A percentile compares a stretch with the other conserved stretches of the same genome.
Conservation (phyloP, 139 green algal genomes). For the Coccomyxa sp. region DNA sequence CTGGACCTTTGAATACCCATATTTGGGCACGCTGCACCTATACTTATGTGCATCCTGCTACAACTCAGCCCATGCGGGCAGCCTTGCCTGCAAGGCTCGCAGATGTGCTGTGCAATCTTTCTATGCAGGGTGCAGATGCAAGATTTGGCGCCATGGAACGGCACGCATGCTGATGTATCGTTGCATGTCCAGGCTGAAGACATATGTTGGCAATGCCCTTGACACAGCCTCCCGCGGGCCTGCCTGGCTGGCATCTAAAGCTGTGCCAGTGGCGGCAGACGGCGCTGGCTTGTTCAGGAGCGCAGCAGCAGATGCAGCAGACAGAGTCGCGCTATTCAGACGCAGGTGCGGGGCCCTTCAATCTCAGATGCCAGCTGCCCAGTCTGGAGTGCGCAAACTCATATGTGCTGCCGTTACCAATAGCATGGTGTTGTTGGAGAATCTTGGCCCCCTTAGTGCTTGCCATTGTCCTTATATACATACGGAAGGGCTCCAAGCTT, state of each 20-base stretch:
- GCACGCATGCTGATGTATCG: not conserved
- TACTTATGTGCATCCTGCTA: not conserved
- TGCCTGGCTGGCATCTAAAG: not conserved
- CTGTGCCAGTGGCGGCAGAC: not conserved
- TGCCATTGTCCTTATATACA: too few relatives aligned
- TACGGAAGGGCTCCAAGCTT: too few relatives aligned
- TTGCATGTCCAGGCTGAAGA: not conserved
- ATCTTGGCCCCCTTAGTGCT: too few relatives aligned
- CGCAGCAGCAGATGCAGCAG: not conserved
- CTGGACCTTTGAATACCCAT: not conserved
- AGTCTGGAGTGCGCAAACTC: too few relatives aligned
- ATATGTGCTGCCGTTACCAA: too few relatives aligned
- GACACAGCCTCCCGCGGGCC: not conserved
- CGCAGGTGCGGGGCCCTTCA: not conserved
- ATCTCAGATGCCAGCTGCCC: too few relatives aligned
- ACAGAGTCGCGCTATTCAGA: not conserved
- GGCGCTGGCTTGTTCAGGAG: not conserved
- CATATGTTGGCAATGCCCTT: not conserved
- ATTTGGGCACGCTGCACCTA: too few relatives aligned
- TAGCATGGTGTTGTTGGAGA: too few relatives aligned
- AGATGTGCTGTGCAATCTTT: not conserved
- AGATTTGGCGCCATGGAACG: not conserved
- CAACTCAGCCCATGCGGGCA: not conserved
- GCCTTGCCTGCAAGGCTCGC: not conserved
- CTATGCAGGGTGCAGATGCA: not conserved